A percentile compares a stretch with the other conserved stretches of the same genome.
These are phyloP conservation scores for Arthrinium puccinioides DNA, from an alignment of 2,329 filamentous ascomycete species.

Conservation along the genomic window DNA sequence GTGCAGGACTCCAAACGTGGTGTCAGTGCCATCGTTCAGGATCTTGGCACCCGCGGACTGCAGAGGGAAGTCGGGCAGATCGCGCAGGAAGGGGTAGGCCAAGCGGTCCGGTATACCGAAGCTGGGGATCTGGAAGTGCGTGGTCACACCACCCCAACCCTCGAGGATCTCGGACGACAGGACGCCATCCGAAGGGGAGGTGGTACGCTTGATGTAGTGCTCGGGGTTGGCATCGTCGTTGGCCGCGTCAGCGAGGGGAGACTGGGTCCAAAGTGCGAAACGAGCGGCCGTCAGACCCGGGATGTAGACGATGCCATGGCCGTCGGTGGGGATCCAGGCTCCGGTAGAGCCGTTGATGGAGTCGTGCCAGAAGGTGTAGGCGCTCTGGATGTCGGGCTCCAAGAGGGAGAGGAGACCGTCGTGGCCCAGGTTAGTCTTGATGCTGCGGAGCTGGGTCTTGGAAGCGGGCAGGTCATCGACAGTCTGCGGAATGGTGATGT, in stretches of 20 bases:
- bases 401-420: slow-evolving; percentile 16
- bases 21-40: slow-evolving; percentile 2
- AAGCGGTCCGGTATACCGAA: slow-evolving; percentile 16
- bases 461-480: slow-evolving; percentile 7
- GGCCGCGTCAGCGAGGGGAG: slow-evolving; percentile 15
- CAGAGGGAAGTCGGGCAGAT: slow-evolving; percentile 15
- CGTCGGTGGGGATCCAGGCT: slow-evolving; percentile 15
- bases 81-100: slow-evolving; percentile 23
- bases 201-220: slow-evolving; percentile 19
- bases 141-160: slow-evolving; percentile 24
- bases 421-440: slow-evolving; percentile 14
- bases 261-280: slow-evolving; percentile 17
- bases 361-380: slow-evolving; percentile 16
- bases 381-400: slow-evolving; percentile 13
- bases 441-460: slow-evolving; percentile 8
- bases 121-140: slow-evolving; percentile 27
- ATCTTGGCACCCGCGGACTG: slow-evolving; percentile 15
- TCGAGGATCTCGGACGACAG: slow-evolving; percentile 17
- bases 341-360: slow-evolving; percentile 10
- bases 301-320: slow-evolving; percentile 14
- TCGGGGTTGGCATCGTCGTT: slow-evolving; percentile 21
- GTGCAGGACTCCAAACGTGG: slow-evolving; percentile 10
- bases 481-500: slow-evolving; percentile 5
- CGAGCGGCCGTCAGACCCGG: slow-evolving; percentile 15
- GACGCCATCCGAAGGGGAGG: slow-evolving; percentile 4